Evolutionary conservation across 2,329 filamentous ascomycete genomes (phyloP).

Genomic region (Penicillium hesseltinei): DNA sequence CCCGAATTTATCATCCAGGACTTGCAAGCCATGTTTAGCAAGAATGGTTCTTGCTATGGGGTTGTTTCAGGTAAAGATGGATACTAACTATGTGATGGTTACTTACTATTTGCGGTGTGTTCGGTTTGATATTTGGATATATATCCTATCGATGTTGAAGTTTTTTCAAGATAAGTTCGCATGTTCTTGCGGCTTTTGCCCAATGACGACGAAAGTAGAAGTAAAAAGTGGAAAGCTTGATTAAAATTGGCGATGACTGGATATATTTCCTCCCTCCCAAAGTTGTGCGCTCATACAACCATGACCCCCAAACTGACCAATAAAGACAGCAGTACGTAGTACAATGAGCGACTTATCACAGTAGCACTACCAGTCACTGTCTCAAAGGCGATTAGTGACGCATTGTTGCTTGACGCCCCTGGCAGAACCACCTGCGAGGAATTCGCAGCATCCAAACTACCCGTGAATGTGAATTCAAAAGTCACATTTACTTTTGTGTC

Average conservation of each 20-base stretch:
- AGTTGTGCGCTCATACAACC: background rate
- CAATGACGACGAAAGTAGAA: background rate
- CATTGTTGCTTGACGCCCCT: constrained; percentile 1
- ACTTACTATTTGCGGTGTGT: background rate
- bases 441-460: constrained; percentile 3
- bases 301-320: background rate
- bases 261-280: background rate
- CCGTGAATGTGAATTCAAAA: constrained; percentile 6
- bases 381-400: constrained; percentile 3
- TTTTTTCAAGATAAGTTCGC: too few relatives aligned
- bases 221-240: background rate
- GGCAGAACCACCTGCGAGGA: constrained; percentile 9
- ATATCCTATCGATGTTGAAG: too few relatives aligned
- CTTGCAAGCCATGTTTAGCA: constrained; percentile 17
- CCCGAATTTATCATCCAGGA: constrained; percentile 17
- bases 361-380: constrained; percentile 1
- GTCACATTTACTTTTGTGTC: constrained; percentile 6
- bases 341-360: background rate
- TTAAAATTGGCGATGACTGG: too few relatives aligned
- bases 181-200: background rate
- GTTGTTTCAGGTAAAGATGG: constrained; percentile 10
- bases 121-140: background rate
- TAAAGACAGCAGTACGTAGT: background rate
- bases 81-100: constrained; percentile 1
- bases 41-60: constrained; percentile 16